phyloP scores from a whole-genome alignment of 768 basidiomycete genomes.

The Tricholoma furcatifolium region DNA sequence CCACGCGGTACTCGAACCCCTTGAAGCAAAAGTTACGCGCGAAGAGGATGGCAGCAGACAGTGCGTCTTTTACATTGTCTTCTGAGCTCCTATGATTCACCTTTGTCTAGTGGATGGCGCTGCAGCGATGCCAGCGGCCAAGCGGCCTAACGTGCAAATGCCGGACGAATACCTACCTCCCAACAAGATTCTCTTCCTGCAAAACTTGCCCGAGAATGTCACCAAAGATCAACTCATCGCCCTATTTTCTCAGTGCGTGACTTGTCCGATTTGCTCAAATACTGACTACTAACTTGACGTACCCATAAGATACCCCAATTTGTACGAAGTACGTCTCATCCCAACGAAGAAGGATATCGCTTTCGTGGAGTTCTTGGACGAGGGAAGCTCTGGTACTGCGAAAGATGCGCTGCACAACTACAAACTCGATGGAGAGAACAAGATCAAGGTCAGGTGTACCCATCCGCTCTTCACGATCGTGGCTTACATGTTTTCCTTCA shows the following conservation, averaged over 20 bases:
- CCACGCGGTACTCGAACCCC: constrained; percentile 86
- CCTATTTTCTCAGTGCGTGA: constrained; percentile 80
- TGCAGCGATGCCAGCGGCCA: constrained; percentile 61
- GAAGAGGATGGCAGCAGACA: constrained; percentile 78
- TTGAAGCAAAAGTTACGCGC: constrained; percentile 82
- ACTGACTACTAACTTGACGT: background rate
- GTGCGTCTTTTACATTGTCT: constrained; percentile 39
- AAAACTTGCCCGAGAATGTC: constrained; percentile 91
- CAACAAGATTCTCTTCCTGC: constrained; percentile 98
- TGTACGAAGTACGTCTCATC: constrained; percentile 97
- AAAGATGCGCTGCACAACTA: constrained; percentile 98
- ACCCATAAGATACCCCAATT: constrained; percentile 77
- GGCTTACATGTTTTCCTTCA: constrained; percentile 23
- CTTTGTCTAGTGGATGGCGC: constrained; percentile 61
- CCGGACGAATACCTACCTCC: constrained; percentile 99
- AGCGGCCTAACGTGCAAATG: constrained; percentile 90
- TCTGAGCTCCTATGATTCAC: constrained; percentile 8
- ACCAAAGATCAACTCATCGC: constrained; percentile 90
- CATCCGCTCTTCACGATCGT: background rate
- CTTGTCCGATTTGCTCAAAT: background rate
- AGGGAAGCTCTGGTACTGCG: constrained; percentile 84
- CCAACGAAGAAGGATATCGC: constrained; percentile 97
- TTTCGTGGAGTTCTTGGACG: constrained; percentile 97
- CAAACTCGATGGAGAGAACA: constrained; percentile 96
- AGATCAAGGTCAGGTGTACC: constrained; percentile 77